A percentile compares a stretch with the other conserved stretches of the same genome.
Evolutionary conservation across 495 filamentous ascomycete genomes (phyloP).

Genomic region (Penicillium desertorum): DNA sequence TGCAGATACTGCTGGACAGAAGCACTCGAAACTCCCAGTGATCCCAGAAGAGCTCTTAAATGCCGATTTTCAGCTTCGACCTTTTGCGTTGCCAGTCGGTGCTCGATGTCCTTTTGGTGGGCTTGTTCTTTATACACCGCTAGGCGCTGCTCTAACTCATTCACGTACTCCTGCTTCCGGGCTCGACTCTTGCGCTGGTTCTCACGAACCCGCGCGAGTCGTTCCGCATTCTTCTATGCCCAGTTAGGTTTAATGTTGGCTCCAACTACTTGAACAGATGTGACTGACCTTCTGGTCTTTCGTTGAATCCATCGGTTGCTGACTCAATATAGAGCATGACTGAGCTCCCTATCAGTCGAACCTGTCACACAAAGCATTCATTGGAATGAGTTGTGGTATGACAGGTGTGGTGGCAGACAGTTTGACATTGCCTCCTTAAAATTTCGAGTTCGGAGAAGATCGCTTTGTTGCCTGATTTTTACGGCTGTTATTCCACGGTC

Average conservation of each 20-base stretch:
- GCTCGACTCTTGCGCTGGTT: constrained; percentile 81
- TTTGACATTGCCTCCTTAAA: neutral
- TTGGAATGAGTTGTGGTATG: neutral
- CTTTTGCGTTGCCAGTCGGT: constrained; percentile 38
- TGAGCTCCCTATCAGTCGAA: neutral
- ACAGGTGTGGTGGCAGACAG: neutral
- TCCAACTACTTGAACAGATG: no score
- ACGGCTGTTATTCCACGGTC: neutral
- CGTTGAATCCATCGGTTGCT: neutral
- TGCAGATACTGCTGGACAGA: constrained; percentile 36
- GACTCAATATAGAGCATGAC: neutral
- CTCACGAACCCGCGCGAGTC: constrained; percentile 57
- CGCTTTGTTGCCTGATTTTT: neutral
- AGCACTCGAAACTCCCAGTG: constrained; percentile 28
- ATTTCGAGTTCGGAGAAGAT: neutral
- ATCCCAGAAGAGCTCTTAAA: constrained; percentile 29
- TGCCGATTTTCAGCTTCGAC: constrained; percentile 41
- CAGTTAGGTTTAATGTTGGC: constrained; percentile 15
- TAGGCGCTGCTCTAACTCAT: constrained; percentile 65
- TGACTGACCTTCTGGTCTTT: constrained; percentile 6
- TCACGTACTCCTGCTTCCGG: constrained; percentile 70
- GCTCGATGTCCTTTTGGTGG: constrained; percentile 38
- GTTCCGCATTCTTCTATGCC: constrained; percentile 33
- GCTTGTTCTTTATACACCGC: constrained; percentile 53
- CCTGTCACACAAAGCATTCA: no score